A percentile compares a stretch with the other conserved stretches of the same genome.
Evolutionary conservation across 257 asterid genomes (phyloP).

Genomic region (Solanum virginianum): DNA sequence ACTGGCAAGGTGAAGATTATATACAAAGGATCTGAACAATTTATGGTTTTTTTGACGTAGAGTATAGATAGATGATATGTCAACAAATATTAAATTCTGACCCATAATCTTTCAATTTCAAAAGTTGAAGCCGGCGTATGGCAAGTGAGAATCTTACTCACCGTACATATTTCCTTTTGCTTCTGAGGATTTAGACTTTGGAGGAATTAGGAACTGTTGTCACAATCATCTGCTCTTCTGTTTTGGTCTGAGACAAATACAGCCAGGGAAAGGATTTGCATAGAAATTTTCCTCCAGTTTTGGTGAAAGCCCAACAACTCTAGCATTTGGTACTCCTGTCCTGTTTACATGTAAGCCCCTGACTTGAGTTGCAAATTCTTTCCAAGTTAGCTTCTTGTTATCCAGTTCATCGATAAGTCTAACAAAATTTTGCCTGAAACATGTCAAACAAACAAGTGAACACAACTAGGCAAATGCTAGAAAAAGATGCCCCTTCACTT

Average conservation of each 20-base stretch:
- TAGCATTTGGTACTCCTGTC: constrained; percentile 16
- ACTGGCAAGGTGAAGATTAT: not conserved
- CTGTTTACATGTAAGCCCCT: constrained; percentile 19
- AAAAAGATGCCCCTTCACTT: not conserved
- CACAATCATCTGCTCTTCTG: not conserved
- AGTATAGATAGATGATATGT: not conserved
- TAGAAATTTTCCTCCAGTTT: constrained; percentile 25
- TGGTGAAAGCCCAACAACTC: constrained; percentile 12
- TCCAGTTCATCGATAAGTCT: constrained; percentile 17
- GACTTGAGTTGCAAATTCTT: constrained; percentile 14
- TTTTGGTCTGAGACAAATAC: constrained; percentile 14
- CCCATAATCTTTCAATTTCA: not conserved
- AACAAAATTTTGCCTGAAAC: constrained; percentile 12
- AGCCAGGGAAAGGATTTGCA: constrained; percentile 31
- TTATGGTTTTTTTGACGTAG: not conserved
- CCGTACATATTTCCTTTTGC: not conserved
- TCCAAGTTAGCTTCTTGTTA: constrained; percentile 8
- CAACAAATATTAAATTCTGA: not conserved
- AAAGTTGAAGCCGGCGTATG: not conserved
- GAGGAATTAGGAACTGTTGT: not conserved
- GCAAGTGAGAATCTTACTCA: not conserved
- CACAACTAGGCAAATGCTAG: not conserved
- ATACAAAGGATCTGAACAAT: not conserved
- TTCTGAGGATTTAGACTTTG: not conserved
- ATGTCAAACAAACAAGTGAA: not conserved